Percentiles rank a stretch among this genome's conserved stretches.
Evolutionary conservation across 2,329 filamentous ascomycete genomes (phyloP).

Genomic region (Fusarium tupiense): DNA sequence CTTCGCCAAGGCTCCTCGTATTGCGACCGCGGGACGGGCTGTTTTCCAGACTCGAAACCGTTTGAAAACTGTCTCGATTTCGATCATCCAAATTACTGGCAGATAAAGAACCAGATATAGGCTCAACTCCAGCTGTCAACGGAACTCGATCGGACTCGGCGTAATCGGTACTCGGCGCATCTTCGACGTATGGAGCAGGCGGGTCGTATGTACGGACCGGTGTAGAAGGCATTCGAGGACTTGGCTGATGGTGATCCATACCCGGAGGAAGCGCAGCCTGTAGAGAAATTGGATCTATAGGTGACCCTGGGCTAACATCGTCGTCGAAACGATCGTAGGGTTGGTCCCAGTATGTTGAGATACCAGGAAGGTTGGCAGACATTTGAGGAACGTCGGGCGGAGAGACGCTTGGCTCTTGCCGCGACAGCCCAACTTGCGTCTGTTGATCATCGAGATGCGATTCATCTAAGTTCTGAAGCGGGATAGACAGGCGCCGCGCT

Average conservation of each 20-base stretch:
- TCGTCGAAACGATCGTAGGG: constrained; percentile 54
- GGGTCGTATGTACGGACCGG: constrained; percentile 43
- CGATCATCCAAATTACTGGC: constrained; percentile 53
- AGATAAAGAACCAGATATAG: constrained; percentile 62
- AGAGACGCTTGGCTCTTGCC: constrained; percentile 15
- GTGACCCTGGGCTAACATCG: constrained; percentile 55
- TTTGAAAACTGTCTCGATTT: constrained; percentile 66
- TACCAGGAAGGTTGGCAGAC: constrained; percentile 51
- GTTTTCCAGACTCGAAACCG: constrained; percentile 64
- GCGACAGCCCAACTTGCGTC: constrained; percentile 12
- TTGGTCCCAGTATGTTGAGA: constrained; percentile 65
- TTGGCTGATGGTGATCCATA: constrained; percentile 49
- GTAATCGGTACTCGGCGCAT: constrained; percentile 47
- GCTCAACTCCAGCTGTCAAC: constrained; percentile 64
- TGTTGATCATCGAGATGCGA: constrained; percentile 24
- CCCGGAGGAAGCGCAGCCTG: constrained; percentile 66
- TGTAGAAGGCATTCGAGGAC: constrained; percentile 31
- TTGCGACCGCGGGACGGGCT: constrained; percentile 61
- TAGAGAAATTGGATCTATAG: constrained; percentile 63
- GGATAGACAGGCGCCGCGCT: constrained; percentile 66
- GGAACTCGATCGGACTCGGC: constrained; percentile 69
- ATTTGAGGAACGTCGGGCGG: constrained; percentile 27
- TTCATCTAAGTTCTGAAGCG: constrained; percentile 69
- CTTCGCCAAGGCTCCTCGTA: constrained; percentile 63
- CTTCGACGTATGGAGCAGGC: constrained; percentile 51